Base-by-base conservation (phyloP, 2,329 filamentous ascomycete species). In the Phoma sp. region DNA sequence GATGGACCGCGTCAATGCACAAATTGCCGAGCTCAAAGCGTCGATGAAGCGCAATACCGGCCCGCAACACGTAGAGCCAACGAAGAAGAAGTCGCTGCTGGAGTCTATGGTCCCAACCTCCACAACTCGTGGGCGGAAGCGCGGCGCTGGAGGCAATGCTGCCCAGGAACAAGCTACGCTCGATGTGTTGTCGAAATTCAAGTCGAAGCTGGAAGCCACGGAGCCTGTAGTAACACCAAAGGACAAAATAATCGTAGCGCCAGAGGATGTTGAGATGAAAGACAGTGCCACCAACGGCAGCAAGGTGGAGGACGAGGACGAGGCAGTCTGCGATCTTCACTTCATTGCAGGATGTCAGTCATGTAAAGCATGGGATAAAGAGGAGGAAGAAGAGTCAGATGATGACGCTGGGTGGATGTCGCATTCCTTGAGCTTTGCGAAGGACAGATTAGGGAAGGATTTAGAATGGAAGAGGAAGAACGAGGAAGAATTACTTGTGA, bases 261-360 rank as follows among this genome's bases (percentile, higher is more conserved):
- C 65, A 9, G 69, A 29, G 64, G 52, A 57, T 66, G 70, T 31
- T 58, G n/a, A 55, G 15, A 55, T 57, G 15, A 36, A 24, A 2
- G 53, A 58, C 19, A 49, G 22, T 1, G 51, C 55, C 0, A 40
- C 38, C 12, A 55, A 58, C 13, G 47, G 33, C 3, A 44, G 27
- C 24, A 53, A 55, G 21, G 33, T 33, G 44, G 60, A 49, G 39
- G 71, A 70, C 29, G 68, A 73, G 3, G 74, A 78, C 29, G 74
- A 71, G 58, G 82, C 83, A 17, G 88, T 88, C 2, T 99, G 95
- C 71, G 95, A 98, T 73, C 78, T 99, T 32, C 95, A 99, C 74
- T 99, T 98, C 75, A 96, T 99, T 60, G 90, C 90, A 43, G 91
- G 96, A 67, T 99, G 95, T 74, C 92, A 96, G 72, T 96, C 92